Base-by-base conservation (phyloP, 805 yeast genomes). In the Metschnikowia lochheadii region DNA sequence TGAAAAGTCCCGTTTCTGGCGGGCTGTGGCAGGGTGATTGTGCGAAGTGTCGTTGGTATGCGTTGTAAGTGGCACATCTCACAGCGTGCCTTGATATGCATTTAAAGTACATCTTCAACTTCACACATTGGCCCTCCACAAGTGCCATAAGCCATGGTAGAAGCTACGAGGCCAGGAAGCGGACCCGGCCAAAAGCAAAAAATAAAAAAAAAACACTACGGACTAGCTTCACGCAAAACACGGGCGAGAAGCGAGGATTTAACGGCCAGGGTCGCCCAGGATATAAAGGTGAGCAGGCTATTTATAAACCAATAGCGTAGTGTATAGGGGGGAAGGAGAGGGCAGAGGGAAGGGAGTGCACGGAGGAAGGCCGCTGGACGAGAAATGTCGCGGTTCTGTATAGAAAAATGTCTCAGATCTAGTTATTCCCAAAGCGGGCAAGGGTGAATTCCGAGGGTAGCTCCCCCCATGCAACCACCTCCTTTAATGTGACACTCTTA, bases 381-480 rank as follows among this genome's bases (percentile, higher is more conserved):
- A 44, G 23, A 32, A 44, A 44, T 44, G 46, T 44, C 46, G 46
- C 40, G 34, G 37, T 15, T 23, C 2, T 11, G 40, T 11, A n/a
- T 11, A 13, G 23, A 11, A 42, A 35, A 44, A 44, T 44, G 46
- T 44, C 46, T 44, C 46, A 44, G 46, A 44, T 31, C 46, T 15
- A 23, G 17, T 36, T 33, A 11, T 43, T 44, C 46, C 40, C 46
- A 44, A 44, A 11, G 32, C 17, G 40, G 46, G 34, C 23, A 21
- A 44, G 10, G 15, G 14, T 26, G 46, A 44, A 36, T 20, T 44
- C 46, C 46, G 46, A 44, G 46, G 46, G 46, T 44, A 23, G 15
- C 14, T 26, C 20, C 46, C 20, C 38, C 46, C 40, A 44, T 44
- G 46, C 46, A 44, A 44, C 46, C 46, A 44, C 46, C 46, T 44